Conservation (phyloP, 441 rosid species). For the Viola pubescens region DNA sequence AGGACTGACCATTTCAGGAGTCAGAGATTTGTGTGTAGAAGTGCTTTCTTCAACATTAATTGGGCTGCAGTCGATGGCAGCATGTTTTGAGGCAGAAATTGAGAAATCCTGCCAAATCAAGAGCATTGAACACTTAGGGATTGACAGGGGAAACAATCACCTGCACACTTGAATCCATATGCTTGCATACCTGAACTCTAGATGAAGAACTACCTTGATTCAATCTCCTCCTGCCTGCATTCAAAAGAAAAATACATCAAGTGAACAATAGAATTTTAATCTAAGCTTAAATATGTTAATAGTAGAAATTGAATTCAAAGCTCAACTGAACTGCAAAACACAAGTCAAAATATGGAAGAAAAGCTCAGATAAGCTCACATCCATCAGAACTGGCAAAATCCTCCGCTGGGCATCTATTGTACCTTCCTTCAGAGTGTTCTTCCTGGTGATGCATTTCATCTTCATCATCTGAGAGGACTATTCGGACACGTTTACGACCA, state of each 20-base stretch:
- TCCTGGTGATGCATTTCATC: conserved; percentile 42
- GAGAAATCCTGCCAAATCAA: conserved; percentile 32
- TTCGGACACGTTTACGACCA: conserved; percentile 63
- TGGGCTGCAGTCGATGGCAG: conserved; percentile 30
- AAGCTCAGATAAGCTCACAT: conserved; percentile 29
- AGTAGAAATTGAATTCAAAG: not conserved
- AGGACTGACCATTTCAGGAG: conserved; percentile 31
- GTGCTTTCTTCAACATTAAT: conserved; percentile 60
- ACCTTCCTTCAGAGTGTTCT: conserved; percentile 30
- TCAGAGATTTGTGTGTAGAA: conserved; percentile 42
- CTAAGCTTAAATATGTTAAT: too few species aligned
- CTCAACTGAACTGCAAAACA: not conserved
- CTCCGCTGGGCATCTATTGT: conserved; percentile 21
- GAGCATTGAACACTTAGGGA: conserved; percentile 9
- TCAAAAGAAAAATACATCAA: conserved; percentile 17
- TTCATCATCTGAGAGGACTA: conserved; percentile 88
- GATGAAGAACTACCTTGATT: conserved; percentile 16
- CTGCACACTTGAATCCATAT: conserved; percentile 7
- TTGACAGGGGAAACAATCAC: conserved; percentile 15
- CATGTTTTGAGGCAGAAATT: conserved; percentile 28
- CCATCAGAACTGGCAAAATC: conserved; percentile 47
- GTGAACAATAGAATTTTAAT: too few species aligned
- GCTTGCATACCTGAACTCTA: conserved; percentile 29
- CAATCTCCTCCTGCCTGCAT: conserved; percentile 35
- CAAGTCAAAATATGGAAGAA: conserved; percentile 8